Base-by-base conservation (phyloP, 2,329 filamentous ascomycete species). In the Colletotrichum tamarilloi region DNA sequence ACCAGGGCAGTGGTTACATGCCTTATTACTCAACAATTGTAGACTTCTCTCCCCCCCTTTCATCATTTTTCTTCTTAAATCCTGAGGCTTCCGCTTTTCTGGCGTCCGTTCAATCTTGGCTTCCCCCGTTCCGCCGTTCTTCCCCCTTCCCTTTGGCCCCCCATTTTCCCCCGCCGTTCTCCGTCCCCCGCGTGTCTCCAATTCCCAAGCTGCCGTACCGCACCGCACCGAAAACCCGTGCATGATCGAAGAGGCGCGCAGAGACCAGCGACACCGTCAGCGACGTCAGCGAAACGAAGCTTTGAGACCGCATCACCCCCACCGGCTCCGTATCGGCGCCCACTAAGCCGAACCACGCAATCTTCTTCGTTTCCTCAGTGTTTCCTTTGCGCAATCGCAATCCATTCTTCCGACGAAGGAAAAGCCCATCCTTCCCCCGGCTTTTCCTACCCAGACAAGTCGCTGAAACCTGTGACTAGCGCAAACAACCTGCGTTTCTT, bases 321-420 rank as follows among this genome's bases (percentile, higher is more conserved):
- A 71, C 56, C 71, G 71, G 71, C 67, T 71, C 71, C 71, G 71
- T 62, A 35, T 73, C 71, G 71, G 71, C 71, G 32, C 30, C 59
- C 59, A 46, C 26, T 26, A 30, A 67, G 42, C 70, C 67, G 53
- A 49, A 42, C 67, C 56, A 22, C 19, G 56, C 53, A 35, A 32
- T 28, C 52, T 56, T 26, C 22, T 65, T 35, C 22, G 16, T 57
- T 32, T n/a, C 26, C 55, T 57, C 26, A 28, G 26, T 57, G 24
- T 65, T 24, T 32, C 28, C n/a, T 55, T 32, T 35, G 32, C 53
- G 62, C 46, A 30, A 7, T 46, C 59, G 26, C 53, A 19, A 26
- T 58, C 38, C 38, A 22, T 63, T 46, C 32, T 55, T 55, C 53
- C 53, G 53, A 59, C 46, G 28, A 53, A 12, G 12, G 30, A 28